Conservation (phyloP, 306 rosid genomes). For the Astragalus glycyphyllos region DNA sequence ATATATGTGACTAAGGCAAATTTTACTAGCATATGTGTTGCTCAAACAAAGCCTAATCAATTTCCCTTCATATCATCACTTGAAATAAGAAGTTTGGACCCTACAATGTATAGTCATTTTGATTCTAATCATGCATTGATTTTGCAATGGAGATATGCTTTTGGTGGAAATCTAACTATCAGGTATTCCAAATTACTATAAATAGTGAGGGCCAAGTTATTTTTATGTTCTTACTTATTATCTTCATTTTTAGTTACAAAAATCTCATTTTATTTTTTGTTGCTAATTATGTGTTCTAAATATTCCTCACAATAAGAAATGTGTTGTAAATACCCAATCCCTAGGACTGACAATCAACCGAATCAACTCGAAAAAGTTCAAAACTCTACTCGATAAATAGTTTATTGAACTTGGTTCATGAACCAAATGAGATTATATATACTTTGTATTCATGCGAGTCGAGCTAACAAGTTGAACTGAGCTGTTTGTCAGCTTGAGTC, state of each 20-base stretch:
- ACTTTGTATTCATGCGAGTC: too few species aligned
- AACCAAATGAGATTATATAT: too few species aligned
- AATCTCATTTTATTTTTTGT: not conserved
- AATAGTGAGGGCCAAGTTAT: not conserved
- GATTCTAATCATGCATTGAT: conserved; percentile 43
- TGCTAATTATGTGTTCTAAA: too few species aligned
- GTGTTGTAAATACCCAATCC: too few species aligned
- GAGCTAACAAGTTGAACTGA: too few species aligned
- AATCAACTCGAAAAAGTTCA: too few species aligned
- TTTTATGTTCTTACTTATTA: not conserved
- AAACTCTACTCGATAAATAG: too few species aligned
- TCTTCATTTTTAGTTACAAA: too few species aligned
- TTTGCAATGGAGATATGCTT: conserved; percentile 44
- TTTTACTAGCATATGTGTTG: conserved; percentile 53
- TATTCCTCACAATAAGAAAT: too few species aligned
- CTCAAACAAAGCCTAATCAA: conserved; percentile 52
- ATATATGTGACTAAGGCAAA: conserved; percentile 47
- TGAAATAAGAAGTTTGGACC: conserved; percentile 51
- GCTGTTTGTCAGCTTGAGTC: too few species aligned
- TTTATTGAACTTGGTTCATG: too few species aligned
- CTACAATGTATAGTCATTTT: conserved; percentile 47
- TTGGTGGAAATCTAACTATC: conserved; percentile 40
- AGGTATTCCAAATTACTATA: conserved; percentile 40
- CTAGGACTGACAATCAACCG: too few species aligned
- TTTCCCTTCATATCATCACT: conserved; percentile 58